These are phyloP conservation scores for Fonsecaea multimorphosa DNA, from an alignment of 2,329 filamentous ascomycete genomes.

Conservation along the genomic window DNA sequence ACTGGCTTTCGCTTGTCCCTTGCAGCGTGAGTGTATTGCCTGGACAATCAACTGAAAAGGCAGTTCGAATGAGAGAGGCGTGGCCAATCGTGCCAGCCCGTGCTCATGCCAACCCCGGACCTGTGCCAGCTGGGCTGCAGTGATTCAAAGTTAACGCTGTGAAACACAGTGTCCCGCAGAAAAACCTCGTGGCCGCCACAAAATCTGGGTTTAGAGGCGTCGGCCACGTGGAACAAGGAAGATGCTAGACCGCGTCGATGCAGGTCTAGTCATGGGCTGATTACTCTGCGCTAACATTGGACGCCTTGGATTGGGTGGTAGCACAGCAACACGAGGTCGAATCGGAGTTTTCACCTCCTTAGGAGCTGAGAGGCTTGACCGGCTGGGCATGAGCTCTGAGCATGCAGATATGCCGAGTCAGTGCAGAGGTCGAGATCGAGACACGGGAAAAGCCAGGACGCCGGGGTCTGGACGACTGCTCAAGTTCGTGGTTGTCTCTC, in stretches of 20 bases:
- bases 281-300: not conserved
- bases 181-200: constrained; percentile 22
- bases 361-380: not conserved
- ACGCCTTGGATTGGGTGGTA: not conserved
- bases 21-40: not conserved
- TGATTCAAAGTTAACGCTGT: not conserved
- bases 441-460: not conserved
- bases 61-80: constrained; percentile 2
- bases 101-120: not conserved
- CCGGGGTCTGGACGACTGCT: not conserved
- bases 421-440: not conserved
- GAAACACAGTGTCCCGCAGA: constrained; percentile 4
- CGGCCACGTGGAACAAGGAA: constrained; percentile 19
- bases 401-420: not conserved
- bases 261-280: not conserved
- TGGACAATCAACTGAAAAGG: not conserved
- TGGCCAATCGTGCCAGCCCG: not conserved
- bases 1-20: not conserved
- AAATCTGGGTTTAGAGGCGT: constrained; percentile 1
- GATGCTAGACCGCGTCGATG: not conserved
- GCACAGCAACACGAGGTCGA: not conserved
- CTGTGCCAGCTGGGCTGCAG: constrained; percentile 1
- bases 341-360: constrained; percentile 1
- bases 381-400: not conserved
- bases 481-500: not conserved